Conservation (phyloP, 352 stramenopile species). For the Pythium myriotylum region DNA sequence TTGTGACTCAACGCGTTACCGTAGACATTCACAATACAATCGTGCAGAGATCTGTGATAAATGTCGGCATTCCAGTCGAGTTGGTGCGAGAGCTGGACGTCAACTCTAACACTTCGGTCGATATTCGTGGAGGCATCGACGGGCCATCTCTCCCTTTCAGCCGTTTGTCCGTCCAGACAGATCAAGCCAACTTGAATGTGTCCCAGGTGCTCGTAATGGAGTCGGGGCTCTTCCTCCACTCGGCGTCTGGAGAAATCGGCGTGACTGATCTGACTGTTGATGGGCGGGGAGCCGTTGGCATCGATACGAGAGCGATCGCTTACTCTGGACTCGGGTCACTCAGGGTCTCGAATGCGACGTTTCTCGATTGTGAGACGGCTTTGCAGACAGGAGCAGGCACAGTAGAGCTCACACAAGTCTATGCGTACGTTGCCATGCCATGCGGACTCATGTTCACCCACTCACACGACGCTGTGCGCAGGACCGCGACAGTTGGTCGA, state of each 20-base stretch:
- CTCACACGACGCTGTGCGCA: constrained; percentile 10
- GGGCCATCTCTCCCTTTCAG: constrained; percentile 33
- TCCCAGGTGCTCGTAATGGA: constrained; percentile 41
- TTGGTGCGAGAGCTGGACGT: constrained; percentile 32
- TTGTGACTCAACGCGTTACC: not conserved
- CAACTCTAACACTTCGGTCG: constrained; percentile 55
- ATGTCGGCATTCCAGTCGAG: constrained; percentile 39
- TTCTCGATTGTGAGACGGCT: constrained; percentile 56
- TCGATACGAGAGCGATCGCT: constrained; percentile 37
- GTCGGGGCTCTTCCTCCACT: constrained; percentile 37
- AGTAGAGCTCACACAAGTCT: constrained; percentile 38
- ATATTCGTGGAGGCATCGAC: constrained; percentile 30
- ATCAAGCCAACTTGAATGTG: constrained; percentile 52
- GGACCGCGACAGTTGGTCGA: constrained; percentile 46
- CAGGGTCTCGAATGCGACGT: constrained; percentile 44
- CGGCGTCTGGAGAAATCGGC: constrained; percentile 53
- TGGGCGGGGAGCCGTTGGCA: constrained; percentile 20
- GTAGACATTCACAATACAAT: not conserved
- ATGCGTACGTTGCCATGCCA: constrained; percentile 35
- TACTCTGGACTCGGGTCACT: constrained; percentile 55
- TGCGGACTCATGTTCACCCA: not conserved
- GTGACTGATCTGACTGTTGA: constrained; percentile 50
- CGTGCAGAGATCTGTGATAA: constrained; percentile 45
- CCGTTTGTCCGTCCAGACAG: constrained; percentile 40
- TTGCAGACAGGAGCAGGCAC: constrained; percentile 53